Base-by-base conservation (phyloP, 1,139 yeast genomes). In the Nakaseomyces nivariensis region DNA sequence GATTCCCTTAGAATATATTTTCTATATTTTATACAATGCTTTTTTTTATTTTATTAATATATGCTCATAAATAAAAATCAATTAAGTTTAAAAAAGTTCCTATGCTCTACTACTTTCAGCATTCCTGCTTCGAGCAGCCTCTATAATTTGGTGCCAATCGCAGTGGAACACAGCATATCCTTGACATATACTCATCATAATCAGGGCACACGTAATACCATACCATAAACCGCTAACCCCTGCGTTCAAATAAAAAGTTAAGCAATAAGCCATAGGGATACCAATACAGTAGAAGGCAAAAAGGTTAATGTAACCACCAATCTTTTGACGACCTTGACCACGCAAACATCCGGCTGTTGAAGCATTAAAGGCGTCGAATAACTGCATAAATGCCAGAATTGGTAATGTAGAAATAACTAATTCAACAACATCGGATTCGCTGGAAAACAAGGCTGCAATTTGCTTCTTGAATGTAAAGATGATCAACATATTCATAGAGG, bases 301-400 rank as follows among this genome's bases (percentile, higher is more conserved):
- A 49, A 89, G 74, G 60, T 88, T 89, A 52, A 89, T 76, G 37
- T 78, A 70, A 0, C 96, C 95, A 4, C 96, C 97, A 49, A 87
- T 76, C 54, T 80, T 81, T 66, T 89, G 97, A 51, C 82, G 73
- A 0, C 96, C 97, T 65, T 86, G 85, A 3, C 96, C 97, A 54
- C 96, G 72, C 52, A 89, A 69, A 45, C 88, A 78, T 0, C 96
- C 96, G 50, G 89, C 85, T 7, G 89, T 83, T 76, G 56, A 85
- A 1, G 88, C 89, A 22, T 92, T 88, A 26, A 85, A 70, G 7
- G 94, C 88, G 65, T 89, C 97, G 52, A 85, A 81, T 10, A 87
- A 67, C 60, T 87, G 95, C 69, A 85, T 77, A 5, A 82, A 62
- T 0, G 94, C 78, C 45, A 89, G 82, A 33, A 84, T 70, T 9